Evolutionary conservation across 2,329 filamentous ascomycete species (phyloP).

Genomic region (Calonectria henricotiae): DNA sequence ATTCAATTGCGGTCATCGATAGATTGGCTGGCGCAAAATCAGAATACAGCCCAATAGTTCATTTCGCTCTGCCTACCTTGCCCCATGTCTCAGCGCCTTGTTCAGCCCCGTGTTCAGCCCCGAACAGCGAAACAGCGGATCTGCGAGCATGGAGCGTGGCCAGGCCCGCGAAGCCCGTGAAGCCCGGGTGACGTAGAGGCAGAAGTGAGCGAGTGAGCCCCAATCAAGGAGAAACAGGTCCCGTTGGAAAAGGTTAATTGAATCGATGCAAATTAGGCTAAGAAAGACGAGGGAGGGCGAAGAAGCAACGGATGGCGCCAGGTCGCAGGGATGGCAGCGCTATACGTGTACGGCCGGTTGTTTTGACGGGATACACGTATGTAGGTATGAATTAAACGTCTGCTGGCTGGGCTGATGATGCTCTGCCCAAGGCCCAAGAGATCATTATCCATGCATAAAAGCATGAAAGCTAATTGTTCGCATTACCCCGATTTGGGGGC

Average conservation of each 20-base stretch:
- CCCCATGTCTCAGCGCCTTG: conserved; percentile 9
- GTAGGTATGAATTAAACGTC: neutral
- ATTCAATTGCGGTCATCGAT: neutral
- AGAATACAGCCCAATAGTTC: neutral
- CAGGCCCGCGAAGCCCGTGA: conserved; percentile 31
- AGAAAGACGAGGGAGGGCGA: neutral
- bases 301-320: neutral
- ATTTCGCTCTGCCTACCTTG: conserved; percentile 1
- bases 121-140: conserved; percentile 28
- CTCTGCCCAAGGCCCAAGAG: conserved; percentile 8
- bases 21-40: conserved; percentile 5
- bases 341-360: neutral
- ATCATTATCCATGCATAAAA: conserved; percentile 16
- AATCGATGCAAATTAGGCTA: conserved; percentile 6
- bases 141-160: conserved; percentile 23
- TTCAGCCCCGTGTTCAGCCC: conserved; percentile 25
- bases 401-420: neutral
- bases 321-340: neutral
- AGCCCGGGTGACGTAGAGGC: conserved; percentile 11
- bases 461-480: conserved; percentile 26
- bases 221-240: conserved; percentile 48
- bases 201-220: conserved; percentile 32
- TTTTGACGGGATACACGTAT: conserved; percentile 11
- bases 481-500: conserved; percentile 23
- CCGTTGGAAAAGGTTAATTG: conserved; percentile 14